A percentile compares a stretch with the other conserved stretches of the same genome.
phyloP scores from a whole-genome alignment of 2,329 filamentous ascomycete genomes.

The Aspergillus costaricaensis region DNA sequence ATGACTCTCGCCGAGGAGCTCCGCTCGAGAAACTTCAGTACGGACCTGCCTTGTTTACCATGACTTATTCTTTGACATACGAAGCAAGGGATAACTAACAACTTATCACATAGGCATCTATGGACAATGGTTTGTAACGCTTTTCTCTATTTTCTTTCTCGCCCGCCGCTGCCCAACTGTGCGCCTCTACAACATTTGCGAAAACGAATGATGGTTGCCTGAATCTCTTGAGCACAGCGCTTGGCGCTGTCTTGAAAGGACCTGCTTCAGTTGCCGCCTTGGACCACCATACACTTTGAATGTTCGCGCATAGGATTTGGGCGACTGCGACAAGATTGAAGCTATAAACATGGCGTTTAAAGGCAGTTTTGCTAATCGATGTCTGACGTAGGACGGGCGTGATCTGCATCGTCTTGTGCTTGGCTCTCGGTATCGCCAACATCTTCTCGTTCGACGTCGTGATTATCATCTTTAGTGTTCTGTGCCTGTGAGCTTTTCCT shows the following conservation, averaged over 20 bases:
- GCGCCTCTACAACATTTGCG: slow-evolving; percentile 7
- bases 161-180: background rate
- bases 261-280: background rate
- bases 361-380: slow-evolving; percentile 17
- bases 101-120: slow-evolving; percentile 60
- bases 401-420: slow-evolving; percentile 64
- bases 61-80: slow-evolving; percentile 19
- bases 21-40: slow-evolving; percentile 67
- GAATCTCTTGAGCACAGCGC: slow-evolving; percentile 16
- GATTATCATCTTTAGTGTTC: slow-evolving; percentile 62
- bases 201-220: slow-evolving; percentile 25
- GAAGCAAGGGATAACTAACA: slow-evolving; percentile 25
- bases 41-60: slow-evolving; percentile 34
- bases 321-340: background rate
- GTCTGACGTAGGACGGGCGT: slow-evolving; percentile 49
- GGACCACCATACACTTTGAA: background rate
- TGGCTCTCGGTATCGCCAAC: slow-evolving; percentile 68
- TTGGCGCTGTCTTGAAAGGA: slow-evolving; percentile 20
- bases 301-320: background rate
- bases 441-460: slow-evolving; percentile 62
- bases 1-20: slow-evolving; percentile 66
- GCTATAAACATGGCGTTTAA: background rate
- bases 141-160: slow-evolving; percentile 2
- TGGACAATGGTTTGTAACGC: slow-evolving; percentile 63
- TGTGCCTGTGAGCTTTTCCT: slow-evolving; percentile 55